Conservation (phyloP, 768 basidiomycete species). For the Termitomyces sp. region DNA sequence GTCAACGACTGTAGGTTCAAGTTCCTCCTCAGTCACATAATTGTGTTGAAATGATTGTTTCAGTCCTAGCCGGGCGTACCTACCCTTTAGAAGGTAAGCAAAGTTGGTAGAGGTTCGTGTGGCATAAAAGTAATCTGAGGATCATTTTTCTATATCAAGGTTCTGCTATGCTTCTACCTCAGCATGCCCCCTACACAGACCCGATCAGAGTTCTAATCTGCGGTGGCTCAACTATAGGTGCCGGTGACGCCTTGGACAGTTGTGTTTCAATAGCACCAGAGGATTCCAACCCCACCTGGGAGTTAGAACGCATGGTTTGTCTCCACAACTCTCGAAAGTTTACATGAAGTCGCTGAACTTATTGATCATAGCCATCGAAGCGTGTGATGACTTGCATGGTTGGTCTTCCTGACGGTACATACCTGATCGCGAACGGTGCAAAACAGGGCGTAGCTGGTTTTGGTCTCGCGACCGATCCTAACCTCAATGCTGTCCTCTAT, state of each 20-base stretch:
- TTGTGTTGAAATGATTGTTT: neutral
- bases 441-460: conserved; percentile 69
- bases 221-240: conserved; percentile 65
- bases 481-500: conserved; percentile 61
- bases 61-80: conserved; percentile 65
- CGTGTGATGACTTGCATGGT: conserved; percentile 78
- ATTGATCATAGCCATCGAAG: conserved; percentile 46
- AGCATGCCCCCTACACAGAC: conserved; percentile 67
- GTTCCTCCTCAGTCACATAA: neutral
- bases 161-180: conserved; percentile 63
- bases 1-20: conserved; percentile 55
- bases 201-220: conserved; percentile 68
- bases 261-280: conserved; percentile 71
- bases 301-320: conserved; percentile 73
- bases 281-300: conserved; percentile 55
- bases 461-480: conserved; percentile 60
- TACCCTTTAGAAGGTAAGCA: conserved; percentile 63
- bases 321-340: neutral
- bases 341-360: neutral
- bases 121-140: neutral
- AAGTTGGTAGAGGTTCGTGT: neutral
- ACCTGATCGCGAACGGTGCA: conserved; percentile 74
- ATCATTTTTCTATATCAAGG: conserved; percentile 18
- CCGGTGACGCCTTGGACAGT: conserved; percentile 54
- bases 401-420: conserved; percentile 68